Evolutionary conservation across 2,329 filamentous ascomycete genomes (phyloP), one percentile per base, ranked within the genome.

Genomic region (Trichophyton simii): DNA sequence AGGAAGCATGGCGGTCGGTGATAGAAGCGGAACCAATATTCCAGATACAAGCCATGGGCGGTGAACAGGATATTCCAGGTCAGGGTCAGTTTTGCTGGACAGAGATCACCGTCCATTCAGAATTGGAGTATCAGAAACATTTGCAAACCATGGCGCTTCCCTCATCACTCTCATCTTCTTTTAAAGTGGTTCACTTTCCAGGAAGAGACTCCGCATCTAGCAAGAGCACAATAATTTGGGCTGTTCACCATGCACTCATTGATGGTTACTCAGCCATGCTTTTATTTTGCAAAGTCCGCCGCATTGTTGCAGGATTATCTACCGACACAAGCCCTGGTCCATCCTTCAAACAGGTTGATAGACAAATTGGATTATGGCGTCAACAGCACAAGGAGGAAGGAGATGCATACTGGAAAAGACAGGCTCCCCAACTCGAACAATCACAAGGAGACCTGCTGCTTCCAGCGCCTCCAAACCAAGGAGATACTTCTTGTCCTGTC

Each of bases 231-330:
- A 58, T 58, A n/a, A 58, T 41, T 22, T 58, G 55, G 55, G 22
- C 18, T 6, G 36, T 58, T n/a, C 55, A 58, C 34, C 55, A 58
- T 58, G 55, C 55, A 36, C 22, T 58, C 28, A 58, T 58, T 38
- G 55, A 58, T 41, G 55, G 55, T 9, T 58, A 58, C 36, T 58
- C 55, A 13, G 36, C 15, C 9, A 41, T 31, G 18, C 11, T 58
- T 34, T 13, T 58, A 13, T 58, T 36, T 8, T 22, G 34, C 9
- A 58, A 58, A 41, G 55, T 58, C n/a, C 18, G 28, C 9, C 25
- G 34, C 15, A 13, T 34, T n/a, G 55, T 41, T 34, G 42, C 28
- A 36, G 28, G 28, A 11, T n/a, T 41, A 18, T n/a, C 36, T 34
- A 8, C 3, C 18, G 18, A 3, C 18, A 0, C 42, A 8, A 20